Evolutionary conservation across 2,329 filamentous ascomycete species (phyloP), one percentile per base, ranked within the genome.

Genomic region (Cylindrodendrum hubeiense): DNA sequence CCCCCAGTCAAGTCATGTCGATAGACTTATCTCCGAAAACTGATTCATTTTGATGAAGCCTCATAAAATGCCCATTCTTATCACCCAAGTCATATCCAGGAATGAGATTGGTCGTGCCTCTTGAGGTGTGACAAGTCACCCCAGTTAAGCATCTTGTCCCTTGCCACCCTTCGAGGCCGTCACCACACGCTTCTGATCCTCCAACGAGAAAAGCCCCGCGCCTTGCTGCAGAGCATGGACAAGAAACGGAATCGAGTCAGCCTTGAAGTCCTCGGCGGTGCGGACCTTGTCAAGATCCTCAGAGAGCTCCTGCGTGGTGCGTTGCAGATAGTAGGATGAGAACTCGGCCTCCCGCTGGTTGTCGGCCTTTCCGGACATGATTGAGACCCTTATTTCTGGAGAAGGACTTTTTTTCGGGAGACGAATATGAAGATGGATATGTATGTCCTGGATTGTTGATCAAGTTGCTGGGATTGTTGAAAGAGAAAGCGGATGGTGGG

Each of bases 201-300:
- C 68, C 0, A 75, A 71, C 12, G 83, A 82, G 75, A 92, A 93
- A 65, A 90, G 85, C 6, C 80, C 81, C 4, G 86, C 86, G 0
- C 92, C 92, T 74, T 94, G 91, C 79, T 88, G 87, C 69, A 94
- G 77, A 4, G 91, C 90, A 72, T 87, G 83, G 34, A 94, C 85
- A 44, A 94, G 84, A 74, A 93, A 85, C 5, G 85, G 83, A 30
- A 93, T 84, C 4, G 87, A 87, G 55, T 89, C 88, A 63, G 82
- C 82, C 75, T 88, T 90, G 80, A 94, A 95, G 79, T 94, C 92
- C 71, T 89, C 87, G 10, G 92, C 90, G 8, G 73, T 78, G 68
- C 92, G 88, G 66, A 94, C 83, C 77, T 89, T 89, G 80, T 93
- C 89, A 39, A 95, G 84, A 76, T 94, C 92, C 70, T 93, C 90